Evolutionary conservation across 805 yeast genomes (phyloP).

Genomic region (Pichia pseudocactophila): DNA sequence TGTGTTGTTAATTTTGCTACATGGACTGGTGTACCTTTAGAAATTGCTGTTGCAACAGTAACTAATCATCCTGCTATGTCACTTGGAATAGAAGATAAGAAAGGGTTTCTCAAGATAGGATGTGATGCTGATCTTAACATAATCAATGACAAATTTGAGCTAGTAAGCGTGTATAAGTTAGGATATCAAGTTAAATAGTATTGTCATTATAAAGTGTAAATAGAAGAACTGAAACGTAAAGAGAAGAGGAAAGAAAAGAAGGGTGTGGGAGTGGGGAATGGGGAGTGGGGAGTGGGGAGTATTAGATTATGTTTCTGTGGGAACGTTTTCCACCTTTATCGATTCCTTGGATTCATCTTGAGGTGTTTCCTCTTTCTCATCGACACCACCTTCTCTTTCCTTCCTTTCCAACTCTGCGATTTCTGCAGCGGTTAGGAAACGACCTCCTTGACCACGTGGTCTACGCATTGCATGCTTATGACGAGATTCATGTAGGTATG

Average conservation of each 20-base stretch:
- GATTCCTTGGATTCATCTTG: background rate
- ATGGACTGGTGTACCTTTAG: slow-evolving; percentile 41
- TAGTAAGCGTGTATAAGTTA: slow-evolving; percentile 42
- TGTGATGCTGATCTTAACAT: slow-evolving; percentile 51
- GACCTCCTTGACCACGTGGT: slow-evolving; percentile 98
- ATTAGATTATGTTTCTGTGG: too few species aligned
- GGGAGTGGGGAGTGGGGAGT: too few species aligned
- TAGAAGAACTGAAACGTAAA: too few species aligned
- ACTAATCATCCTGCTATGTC: slow-evolving; percentile 48
- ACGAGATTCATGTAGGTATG: slow-evolving; percentile 91
- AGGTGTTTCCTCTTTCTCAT: background rate
- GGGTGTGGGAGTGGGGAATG: too few species aligned
- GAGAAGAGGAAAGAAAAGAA: too few species aligned
- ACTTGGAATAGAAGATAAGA: slow-evolving; percentile 32
- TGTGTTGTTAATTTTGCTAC: slow-evolving; percentile 41
- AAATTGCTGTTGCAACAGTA: slow-evolving; percentile 46
- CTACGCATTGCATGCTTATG: slow-evolving; percentile 99
- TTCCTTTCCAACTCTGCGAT: slow-evolving; percentile 43
- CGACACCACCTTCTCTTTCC: background rate
- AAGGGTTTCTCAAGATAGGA: slow-evolving; percentile 44
- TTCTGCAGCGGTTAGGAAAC: slow-evolving; percentile 92
- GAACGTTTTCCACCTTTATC: too few species aligned
- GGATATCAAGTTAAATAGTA: slow-evolving; percentile 27
- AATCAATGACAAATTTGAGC: slow-evolving; percentile 34
- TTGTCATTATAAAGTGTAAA: too few species aligned